phyloP scores from a whole-genome alignment of 768 basidiomycete genomes.

The Lentinus brumalis region DNA sequence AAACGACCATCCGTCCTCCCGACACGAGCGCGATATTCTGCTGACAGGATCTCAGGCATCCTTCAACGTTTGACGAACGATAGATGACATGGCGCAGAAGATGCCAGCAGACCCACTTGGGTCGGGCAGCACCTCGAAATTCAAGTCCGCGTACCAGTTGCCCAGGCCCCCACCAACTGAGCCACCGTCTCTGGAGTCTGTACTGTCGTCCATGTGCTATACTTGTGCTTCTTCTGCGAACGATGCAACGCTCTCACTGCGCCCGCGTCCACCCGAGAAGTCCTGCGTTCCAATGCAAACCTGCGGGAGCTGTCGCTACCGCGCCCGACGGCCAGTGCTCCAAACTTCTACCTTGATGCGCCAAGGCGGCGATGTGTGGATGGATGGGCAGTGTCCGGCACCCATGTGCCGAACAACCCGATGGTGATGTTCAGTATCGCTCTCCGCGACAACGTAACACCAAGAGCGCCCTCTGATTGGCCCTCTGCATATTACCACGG shows the following conservation, averaged over 20 bases:
- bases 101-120: no score
- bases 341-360: no score
- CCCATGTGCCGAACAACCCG: no score
- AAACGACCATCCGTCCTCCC: no score
- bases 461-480: not conserved
- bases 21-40: no score
- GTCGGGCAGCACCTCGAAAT: not conserved
- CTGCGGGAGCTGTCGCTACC: not conserved
- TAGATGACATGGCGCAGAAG: no score
- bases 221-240: not conserved
- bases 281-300: not conserved
- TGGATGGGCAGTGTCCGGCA: no score
- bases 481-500: not conserved
- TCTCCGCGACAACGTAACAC: not conserved
- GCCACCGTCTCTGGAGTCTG: conserved; percentile 10
- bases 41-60: no score
- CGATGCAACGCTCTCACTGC: not conserved
- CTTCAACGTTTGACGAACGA: no score
- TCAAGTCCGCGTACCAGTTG: not conserved
- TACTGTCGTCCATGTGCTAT: conserved; percentile 17
- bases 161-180: not conserved
- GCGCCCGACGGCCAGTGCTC: no score
- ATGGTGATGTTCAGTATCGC: not conserved
- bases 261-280: not conserved
- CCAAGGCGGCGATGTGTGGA: no score